Conservation (phyloP, 2,329 filamentous ascomycete genomes). For the Tolypocladium amazonense region DNA sequence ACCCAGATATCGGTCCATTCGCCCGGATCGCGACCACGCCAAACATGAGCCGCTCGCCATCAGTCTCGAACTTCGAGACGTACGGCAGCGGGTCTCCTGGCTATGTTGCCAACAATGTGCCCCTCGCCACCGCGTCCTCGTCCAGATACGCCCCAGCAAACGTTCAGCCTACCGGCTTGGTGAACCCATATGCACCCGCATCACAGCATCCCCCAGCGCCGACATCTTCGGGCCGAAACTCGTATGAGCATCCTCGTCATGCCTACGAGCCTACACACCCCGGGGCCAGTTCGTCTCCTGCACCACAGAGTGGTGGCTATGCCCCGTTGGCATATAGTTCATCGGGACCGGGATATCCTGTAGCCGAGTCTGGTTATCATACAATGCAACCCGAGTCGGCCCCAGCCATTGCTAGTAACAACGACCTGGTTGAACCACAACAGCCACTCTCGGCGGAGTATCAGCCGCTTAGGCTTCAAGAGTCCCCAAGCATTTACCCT, state of each 20-base stretch:
- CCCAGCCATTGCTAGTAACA: neutral
- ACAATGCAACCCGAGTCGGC: constrained; percentile 3
- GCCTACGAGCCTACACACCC: constrained; percentile 25
- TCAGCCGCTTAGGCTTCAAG: constrained; percentile 17
- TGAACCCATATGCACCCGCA: constrained; percentile 22
- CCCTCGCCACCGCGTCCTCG: constrained; percentile 21
- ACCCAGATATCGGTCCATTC: constrained; percentile 65
- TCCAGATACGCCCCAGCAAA: constrained; percentile 27
- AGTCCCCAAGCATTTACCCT: constrained; percentile 11
- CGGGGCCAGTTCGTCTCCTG: constrained; percentile 5
- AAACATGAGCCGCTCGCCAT: constrained; percentile 63
- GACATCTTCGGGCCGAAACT: constrained; percentile 15
- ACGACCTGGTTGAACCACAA: neutral
- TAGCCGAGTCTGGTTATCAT: constrained; percentile 14
- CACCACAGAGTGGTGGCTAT: constrained; percentile 8
- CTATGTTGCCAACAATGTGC: constrained; percentile 16
- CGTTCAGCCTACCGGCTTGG: constrained; percentile 6
- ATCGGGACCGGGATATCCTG: constrained; percentile 4
- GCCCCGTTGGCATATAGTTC: constrained; percentile 6
- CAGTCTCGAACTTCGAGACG: constrained; percentile 59
- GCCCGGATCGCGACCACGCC: constrained; percentile 67
- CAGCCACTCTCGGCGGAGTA: constrained; percentile 10
- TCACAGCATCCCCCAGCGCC: constrained; percentile 40
- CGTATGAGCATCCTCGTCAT: constrained; percentile 18
- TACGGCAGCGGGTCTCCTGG: constrained; percentile 47